Evolutionary conservation across 805 yeast genomes (phyloP).

Genomic region (Candida hungchunana): DNA sequence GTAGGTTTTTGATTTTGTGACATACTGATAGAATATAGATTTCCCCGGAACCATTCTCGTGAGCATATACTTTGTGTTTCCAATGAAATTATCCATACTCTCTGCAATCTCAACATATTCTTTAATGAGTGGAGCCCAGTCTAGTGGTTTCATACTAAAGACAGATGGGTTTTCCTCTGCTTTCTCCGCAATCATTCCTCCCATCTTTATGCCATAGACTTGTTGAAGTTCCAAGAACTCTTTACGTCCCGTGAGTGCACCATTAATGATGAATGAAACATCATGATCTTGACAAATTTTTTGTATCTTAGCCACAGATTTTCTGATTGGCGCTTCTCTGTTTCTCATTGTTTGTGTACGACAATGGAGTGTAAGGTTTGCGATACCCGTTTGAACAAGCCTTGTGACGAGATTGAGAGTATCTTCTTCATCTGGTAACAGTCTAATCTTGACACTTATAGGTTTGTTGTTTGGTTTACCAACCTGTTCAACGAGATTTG

Average conservation of each 20-base stretch:
- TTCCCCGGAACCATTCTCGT: constrained; percentile 78
- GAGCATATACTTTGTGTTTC: constrained; percentile 80
- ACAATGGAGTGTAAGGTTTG: constrained; percentile 87
- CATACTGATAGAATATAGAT: constrained; percentile 49
- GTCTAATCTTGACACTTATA: constrained; percentile 85
- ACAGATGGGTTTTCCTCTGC: constrained; percentile 87
- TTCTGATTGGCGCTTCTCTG: constrained; percentile 75
- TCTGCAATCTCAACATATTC: constrained; percentile 55
- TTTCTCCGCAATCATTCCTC: constrained; percentile 90
- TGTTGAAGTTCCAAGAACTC: constrained; percentile 53
- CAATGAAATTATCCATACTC: constrained; percentile 53
- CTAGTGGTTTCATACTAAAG: constrained; percentile 41
- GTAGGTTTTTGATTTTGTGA: constrained; percentile 52
- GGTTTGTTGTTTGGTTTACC: constrained; percentile 76
- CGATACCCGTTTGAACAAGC: constrained; percentile 72
- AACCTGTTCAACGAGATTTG: constrained; percentile 66
- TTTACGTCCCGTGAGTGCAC: constrained; percentile 53
- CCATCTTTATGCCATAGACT: constrained; percentile 55
- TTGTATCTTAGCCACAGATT: constrained; percentile 58
- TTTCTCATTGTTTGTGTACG: constrained; percentile 86
- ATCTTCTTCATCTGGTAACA: constrained; percentile 59
- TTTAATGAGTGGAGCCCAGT: constrained; percentile 51
- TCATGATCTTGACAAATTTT: constrained; percentile 54
- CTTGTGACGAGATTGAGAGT: constrained; percentile 56
- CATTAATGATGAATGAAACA: constrained; percentile 79